A percentile compares a stretch with the other conserved stretches of the same genome.
phyloP scores from a whole-genome alignment of 768 basidiomycete genomes.

The Sporobolomyces phaffii region DNA sequence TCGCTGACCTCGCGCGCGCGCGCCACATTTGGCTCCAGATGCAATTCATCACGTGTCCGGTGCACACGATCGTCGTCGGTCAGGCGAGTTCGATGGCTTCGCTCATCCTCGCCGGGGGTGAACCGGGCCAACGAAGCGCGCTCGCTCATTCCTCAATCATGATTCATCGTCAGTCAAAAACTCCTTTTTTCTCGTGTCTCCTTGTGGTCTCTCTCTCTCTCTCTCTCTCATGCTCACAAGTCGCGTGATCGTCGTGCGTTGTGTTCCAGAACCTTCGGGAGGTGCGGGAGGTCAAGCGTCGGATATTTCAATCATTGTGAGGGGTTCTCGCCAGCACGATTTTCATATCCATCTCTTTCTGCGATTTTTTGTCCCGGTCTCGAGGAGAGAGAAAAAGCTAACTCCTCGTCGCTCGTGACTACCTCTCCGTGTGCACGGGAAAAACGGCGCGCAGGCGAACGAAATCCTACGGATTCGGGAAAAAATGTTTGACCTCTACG shows the following conservation, averaged over 20 bases:
- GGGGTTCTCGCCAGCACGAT: too few relatives aligned
- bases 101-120: slow-evolving; percentile 80
- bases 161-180: slow-evolving; percentile 77
- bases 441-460: slow-evolving; percentile 85
- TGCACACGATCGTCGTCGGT: slow-evolving; percentile 93
- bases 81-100: slow-evolving; percentile 96
- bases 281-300: slow-evolving; percentile 92
- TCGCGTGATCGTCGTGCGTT: background rate
- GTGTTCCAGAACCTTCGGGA: slow-evolving; percentile 76
- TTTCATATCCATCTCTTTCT: too few relatives aligned
- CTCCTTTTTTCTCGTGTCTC: slow-evolving; percentile 17
- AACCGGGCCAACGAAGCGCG: slow-evolving; percentile 81
- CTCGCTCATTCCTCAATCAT: slow-evolving; percentile 92
- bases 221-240: too few relatives aligned
- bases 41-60: slow-evolving; percentile 86
- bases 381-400: too few relatives aligned
- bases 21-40: too few relatives aligned
- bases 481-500: slow-evolving; percentile 37
- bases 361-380: too few relatives aligned
- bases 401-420: too few relatives aligned
- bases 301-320: slow-evolving; percentile 62
- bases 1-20: too few relatives aligned
- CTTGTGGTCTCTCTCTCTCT: too few relatives aligned
- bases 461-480: slow-evolving; percentile 67
- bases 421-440: too few relatives aligned